A percentile compares a stretch with the other conserved stretches of the same genome.
These are phyloP conservation scores for Centella asiatica DNA, from an alignment of 129 eudicot species.

Conservation along the genomic window DNA sequence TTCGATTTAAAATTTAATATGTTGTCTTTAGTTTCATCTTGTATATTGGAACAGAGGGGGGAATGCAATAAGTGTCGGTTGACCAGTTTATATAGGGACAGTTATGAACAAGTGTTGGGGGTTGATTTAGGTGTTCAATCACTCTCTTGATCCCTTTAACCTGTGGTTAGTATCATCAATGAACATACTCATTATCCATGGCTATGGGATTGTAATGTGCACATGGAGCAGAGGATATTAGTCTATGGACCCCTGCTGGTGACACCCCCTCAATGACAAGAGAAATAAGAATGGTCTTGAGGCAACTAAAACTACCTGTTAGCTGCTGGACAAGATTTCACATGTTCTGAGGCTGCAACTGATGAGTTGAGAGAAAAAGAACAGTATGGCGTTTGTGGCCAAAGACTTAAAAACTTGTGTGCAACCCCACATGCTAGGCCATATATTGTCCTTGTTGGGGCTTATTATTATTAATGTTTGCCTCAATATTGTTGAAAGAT, in stretches of 20 bases:
- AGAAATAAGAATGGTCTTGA: not conserved
- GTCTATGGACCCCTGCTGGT: not conserved
- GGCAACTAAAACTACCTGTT: not conserved
- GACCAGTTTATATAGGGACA: too few species aligned
- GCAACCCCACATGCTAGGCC: slow-evolving; percentile 23
- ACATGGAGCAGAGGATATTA: not conserved
- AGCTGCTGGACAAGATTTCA: slow-evolving; percentile 18
- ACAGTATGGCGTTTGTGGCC: slow-evolving; percentile 17
- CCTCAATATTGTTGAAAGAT: not conserved
- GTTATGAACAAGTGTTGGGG: too few species aligned
- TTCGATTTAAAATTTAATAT: too few species aligned
- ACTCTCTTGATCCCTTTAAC: not conserved
- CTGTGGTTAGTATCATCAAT: not conserved
- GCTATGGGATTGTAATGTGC: not conserved
- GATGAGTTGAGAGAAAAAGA: not conserved
- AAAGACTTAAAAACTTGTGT: slow-evolving; percentile 15
- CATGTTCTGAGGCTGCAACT: slow-evolving; percentile 20
- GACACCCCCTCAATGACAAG: not conserved
- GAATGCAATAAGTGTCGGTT: too few species aligned
- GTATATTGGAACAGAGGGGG: too few species aligned
- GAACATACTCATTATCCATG: not conserved
- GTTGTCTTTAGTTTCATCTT: too few species aligned
- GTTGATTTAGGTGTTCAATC: too few species aligned
- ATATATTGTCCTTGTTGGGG: slow-evolving; percentile 11
- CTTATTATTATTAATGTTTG: not conserved